A percentile compares a stretch with the other conserved stretches of the same genome.
Evolutionary conservation across 2,329 filamentous ascomycete genomes (phyloP).

Genomic region (Xylaria multiplex): DNA sequence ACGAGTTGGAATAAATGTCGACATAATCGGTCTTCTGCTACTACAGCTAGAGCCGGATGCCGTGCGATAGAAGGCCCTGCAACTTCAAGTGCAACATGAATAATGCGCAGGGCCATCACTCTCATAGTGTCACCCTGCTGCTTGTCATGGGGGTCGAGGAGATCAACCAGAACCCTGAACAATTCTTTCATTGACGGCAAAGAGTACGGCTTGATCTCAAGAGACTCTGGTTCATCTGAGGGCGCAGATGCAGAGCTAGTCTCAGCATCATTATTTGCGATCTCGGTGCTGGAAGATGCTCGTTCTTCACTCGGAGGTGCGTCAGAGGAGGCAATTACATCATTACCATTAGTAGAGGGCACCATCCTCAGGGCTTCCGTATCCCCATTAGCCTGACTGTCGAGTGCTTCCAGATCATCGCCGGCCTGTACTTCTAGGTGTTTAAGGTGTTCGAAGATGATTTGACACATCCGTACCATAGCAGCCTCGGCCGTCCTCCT

Average conservation of each 20-base stretch:
- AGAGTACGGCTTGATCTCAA: conserved; percentile 86
- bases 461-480: conserved; percentile 99
- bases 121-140: conserved; percentile 95
- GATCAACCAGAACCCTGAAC: conserved; percentile 91
- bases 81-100: conserved; percentile 96
- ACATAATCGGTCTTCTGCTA: conserved; percentile 93
- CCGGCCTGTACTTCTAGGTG: conserved; percentile 81
- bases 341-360: conserved; percentile 74
- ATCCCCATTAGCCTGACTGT: conserved; percentile 73
- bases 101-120: conserved; percentile 96
- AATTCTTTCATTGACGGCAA: conserved; percentile 93
- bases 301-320: conserved; percentile 53
- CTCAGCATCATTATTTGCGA: conserved; percentile 45
- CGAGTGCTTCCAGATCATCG: conserved; percentile 71
- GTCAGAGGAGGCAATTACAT: conserved; percentile 64
- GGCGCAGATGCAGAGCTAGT: conserved; percentile 41
- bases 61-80: conserved; percentile 93
- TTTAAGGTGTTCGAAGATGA: conserved; percentile 94
- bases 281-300: conserved; percentile 57
- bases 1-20: conserved; percentile 96
- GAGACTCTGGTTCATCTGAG: conserved; percentile 42
- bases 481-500: conserved; percentile 92
- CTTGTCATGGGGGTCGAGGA: conserved; percentile 90
- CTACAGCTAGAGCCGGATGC: conserved; percentile 84
- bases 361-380: conserved; percentile 86